Base-by-base conservation (phyloP, 2,329 filamentous ascomycete genomes). In the Ophiostoma sp. region DNA sequence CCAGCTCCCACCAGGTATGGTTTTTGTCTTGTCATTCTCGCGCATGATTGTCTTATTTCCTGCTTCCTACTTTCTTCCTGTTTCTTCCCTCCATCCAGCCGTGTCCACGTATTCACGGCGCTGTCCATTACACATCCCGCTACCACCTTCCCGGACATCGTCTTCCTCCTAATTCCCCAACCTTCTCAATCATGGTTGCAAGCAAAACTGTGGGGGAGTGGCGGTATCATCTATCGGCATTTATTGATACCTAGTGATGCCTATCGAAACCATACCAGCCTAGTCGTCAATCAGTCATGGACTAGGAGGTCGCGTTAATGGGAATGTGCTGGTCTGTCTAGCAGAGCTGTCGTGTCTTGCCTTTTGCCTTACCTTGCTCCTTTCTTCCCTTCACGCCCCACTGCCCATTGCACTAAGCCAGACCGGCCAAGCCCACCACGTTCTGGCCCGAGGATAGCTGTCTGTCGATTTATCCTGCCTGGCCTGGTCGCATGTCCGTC, bases 1-100 rank as follows among this genome's bases (percentile, higher is more conserved):
- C 83, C 84, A 38, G 79, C 81, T 44, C 81, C 82, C 70, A 73
- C 76, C 69, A 83, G 81, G 83, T 85, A 77, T 8, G 63, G 38
- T 6, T 45, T 47, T 64, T 47, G 0, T 18, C 0, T 44, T 63
- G 18, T 40, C 49, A 2, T 55, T 18, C 27, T 27, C 7, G 2
- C 27, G 4, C 11, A 7, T 55, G 3, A 3, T 16, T 3, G 42
- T 45, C 36, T 45, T n/a, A n/a, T 7, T 44, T 44, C 45, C 45
- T 60, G 16, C 38, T 45, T 45, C 7, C 49, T 14, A 9, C 6
- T 55, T 41, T 18, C 18, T 45, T 38, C 36, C 18, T 44, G 5
- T 8, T 18, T 55, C n/a, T 55, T 18, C 16, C 49, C 47, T 52
- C 47, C 18, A 55, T 36, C 49, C 49, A 55, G 47, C 16, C 18